Percentiles rank a stretch among this genome's conserved stretches.
phyloP scores from a whole-genome alignment of 2,329 filamentous ascomycete genomes.

The Tolypocladium sp. region DNA sequence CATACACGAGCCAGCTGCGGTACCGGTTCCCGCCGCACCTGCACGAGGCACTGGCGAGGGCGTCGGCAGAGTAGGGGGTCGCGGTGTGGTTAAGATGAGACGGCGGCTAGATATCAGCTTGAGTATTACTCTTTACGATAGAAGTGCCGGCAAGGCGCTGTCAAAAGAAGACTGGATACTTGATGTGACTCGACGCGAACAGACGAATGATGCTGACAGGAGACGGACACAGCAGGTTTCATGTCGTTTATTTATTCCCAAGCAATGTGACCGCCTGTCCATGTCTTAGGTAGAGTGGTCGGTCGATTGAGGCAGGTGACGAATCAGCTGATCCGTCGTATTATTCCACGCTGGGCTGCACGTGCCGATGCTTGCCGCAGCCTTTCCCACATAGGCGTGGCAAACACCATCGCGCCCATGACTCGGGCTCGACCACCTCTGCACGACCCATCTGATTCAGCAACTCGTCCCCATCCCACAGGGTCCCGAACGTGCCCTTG shows the following conservation, averaged over 20 bases:
- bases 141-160: background rate
- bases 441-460: slow-evolving; percentile 1
- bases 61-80: slow-evolving; percentile 53
- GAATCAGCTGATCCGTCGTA: background rate
- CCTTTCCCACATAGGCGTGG: too few species aligned
- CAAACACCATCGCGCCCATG: background rate
- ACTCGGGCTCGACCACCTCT: background rate
- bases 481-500: background rate
- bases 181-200: background rate
- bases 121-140: background rate
- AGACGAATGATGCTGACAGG: too few species aligned
- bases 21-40: slow-evolving; percentile 82
- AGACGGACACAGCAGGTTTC: too few species aligned
- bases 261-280: background rate
- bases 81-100: background rate
- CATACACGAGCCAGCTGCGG: slow-evolving; percentile 85
- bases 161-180: background rate
- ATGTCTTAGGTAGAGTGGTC: background rate
- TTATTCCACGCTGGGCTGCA: background rate
- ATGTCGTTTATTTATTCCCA: too few species aligned
- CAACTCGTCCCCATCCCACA: background rate
- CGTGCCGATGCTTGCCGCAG: background rate
- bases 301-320: background rate
- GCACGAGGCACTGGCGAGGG: slow-evolving; percentile 79
- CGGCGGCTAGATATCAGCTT: background rate